Evolutionary conservation across 257 asterid species (phyloP), one percentile per base, ranked within the genome.

Genomic region (Penstemon barbatus): DNA sequence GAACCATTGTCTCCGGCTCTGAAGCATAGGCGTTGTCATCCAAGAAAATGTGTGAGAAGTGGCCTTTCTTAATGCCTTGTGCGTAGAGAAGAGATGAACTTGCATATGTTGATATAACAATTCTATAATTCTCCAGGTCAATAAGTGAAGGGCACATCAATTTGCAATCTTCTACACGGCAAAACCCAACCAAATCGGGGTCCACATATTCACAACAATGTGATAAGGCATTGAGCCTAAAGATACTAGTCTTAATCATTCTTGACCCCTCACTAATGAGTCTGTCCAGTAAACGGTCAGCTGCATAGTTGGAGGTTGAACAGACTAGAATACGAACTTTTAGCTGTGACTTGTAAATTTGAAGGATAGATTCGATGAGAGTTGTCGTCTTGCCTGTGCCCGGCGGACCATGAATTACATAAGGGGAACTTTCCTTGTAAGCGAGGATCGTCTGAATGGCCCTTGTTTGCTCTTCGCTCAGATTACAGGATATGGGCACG

Each of bases 21-120:
- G 96, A 89, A 77, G 97, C 97, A 72, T 94, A 97, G 44, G 92
- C 99, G 4, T 97, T 97, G 81, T 94, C 99, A 61, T 94, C 99
- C 82, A 94, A 82, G 90, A 94, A 87, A 68, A 15, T 15, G 18
- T 15, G 18, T 15, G 18, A 15, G 18, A 15, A 15, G 18, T 15
- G 18, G 18, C 18, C 18, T 15, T 15, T 15, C 18, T 15, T 15
- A 15, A 15, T 15, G 18, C 18, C 18, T 15, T 15, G 18, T 15
- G 18, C 18, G 18, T 15, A 15, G 18, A 15, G 18, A 15, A 15
- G 18, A 15, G 18, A 15, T 15, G 18, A 15, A 15, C 0, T 15
- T 15, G 18, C 18, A 15, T 15, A 15, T 15, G 18, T 15, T 15
- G 18, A 89, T 71, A 94, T 65, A 36, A 94, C 78, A 52, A 94